Base-by-base conservation (phyloP, 2,329 filamentous ascomycete species). In the Botrytis elliptica region DNA sequence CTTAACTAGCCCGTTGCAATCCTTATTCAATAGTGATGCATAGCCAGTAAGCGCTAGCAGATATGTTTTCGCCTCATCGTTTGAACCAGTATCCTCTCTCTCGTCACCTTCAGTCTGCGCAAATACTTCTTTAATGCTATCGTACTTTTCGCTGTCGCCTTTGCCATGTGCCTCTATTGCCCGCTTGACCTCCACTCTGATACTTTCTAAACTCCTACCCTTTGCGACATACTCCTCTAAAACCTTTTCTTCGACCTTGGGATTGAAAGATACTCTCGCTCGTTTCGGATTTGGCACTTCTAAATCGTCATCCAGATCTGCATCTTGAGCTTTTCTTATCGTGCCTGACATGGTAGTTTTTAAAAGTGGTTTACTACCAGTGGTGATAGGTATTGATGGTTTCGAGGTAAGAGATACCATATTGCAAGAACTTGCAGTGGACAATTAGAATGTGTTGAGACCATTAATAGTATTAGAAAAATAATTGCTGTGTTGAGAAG, bases 21-120 rank as follows among this genome's bases (percentile, higher is more conserved):
- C 86, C 79, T 86, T 87, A 76, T 88, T 86, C 46, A 92, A 83
- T 52, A 89, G 84, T n/a, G 89, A 88, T 12, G 88, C 85, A 77
- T 87, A 89, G 79, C 85, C 87, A 20, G 89, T 88, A 65, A 92
- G 84, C n/a, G 89, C 89, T 77, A 90, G 83, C 73, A 92, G 83
- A 80, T 91, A 91, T 55, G 85, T 84, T 76, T 88, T 86, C 66
- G 91, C 84, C 33, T 81, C 79, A 12, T 70, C 75, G 83, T 84
- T 73, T 18, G 73, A 74, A 16, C 75, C 75, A 25, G 74, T 75
- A 46, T 80, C 77, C 9, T 78, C 76, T 29, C 75, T 75, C 25
- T 74, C 67, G 25, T 67, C 73, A 63, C 70, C 73, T 73, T 67
- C 74, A 22, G 29, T 62, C 12, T 75, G 74, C 25, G 73, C 71